Conservation (phyloP, 225 moss, liverwort and hornwort genomes). For the Lunularia cruciata region DNA sequence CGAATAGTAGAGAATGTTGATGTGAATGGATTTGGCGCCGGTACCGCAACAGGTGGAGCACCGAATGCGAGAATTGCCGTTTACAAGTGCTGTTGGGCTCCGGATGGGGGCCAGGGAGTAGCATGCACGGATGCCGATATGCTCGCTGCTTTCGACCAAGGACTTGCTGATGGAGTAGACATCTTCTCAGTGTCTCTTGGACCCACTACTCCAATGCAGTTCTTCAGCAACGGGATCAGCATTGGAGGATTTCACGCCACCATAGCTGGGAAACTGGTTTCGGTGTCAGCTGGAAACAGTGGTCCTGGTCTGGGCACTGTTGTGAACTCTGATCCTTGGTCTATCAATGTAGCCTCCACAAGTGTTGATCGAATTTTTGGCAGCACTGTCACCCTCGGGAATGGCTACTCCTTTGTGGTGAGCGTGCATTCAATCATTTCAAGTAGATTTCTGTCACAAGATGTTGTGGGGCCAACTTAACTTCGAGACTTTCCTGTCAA, state of each 20-base stretch:
- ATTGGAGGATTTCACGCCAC: slow-evolving; percentile 57
- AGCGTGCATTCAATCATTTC: not conserved
- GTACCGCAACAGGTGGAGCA: slow-evolving; percentile 59
- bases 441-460: too few relatives aligned
- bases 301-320: slow-evolving; percentile 55
- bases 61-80: slow-evolving; percentile 54
- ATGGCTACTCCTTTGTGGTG: slow-evolving; percentile 29
- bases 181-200: slow-evolving; percentile 59
- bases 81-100: slow-evolving; percentile 72
- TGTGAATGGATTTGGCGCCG: slow-evolving; percentile 47
- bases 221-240: slow-evolving; percentile 52
- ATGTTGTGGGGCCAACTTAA: too few relatives aligned
- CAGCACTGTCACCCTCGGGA: slow-evolving; percentile 35
- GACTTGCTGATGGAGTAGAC: slow-evolving; percentile 59
- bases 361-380: slow-evolving; percentile 58
- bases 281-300: slow-evolving; percentile 58
- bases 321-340: slow-evolving; percentile 65
- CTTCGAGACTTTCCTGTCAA: not conserved
- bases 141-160: slow-evolving; percentile 54
- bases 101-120: not conserved
- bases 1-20: slow-evolving; percentile 43
- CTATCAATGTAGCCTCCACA: slow-evolving; percentile 59
- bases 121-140: slow-evolving; percentile 29
- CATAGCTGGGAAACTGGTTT: slow-evolving; percentile 44
- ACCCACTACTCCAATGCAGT: slow-evolving; percentile 33